These are phyloP conservation scores for Alternaria atra DNA, from an alignment of 2,329 filamentous ascomycete species.

Conservation along the genomic window DNA sequence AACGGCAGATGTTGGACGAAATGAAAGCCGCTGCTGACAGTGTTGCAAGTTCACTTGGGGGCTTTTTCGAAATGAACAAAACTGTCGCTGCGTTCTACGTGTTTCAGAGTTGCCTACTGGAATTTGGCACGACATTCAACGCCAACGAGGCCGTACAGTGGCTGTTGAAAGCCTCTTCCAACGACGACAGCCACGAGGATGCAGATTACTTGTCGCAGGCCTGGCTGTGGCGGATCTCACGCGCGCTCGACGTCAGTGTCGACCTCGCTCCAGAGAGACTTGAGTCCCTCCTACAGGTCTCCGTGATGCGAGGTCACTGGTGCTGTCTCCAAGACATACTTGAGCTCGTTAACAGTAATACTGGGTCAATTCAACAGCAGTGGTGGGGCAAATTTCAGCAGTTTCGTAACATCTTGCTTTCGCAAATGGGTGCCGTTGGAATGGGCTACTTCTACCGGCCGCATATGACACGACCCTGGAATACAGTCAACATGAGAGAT, in stretches of 20 bases:
- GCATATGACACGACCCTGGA: neutral
- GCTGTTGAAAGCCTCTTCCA: constrained; percentile 4
- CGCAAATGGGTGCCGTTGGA: neutral
- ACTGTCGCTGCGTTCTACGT: neutral
- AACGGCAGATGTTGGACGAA: no score
- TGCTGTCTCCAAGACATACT: no score
- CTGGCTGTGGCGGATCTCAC: constrained; percentile 16
- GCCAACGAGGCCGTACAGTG: neutral
- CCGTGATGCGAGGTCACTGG: no score
- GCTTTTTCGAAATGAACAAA: neutral
- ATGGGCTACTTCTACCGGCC: neutral
- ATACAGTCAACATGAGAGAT: neutral
- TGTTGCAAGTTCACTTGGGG: no score
- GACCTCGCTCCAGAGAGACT: neutral
- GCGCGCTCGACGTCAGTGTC: neutral
- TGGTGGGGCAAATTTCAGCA: neutral
- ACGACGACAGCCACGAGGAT: constrained; percentile 14
- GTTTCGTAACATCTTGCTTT: neutral
- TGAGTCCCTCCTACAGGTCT: no score
- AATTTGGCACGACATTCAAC: neutral
- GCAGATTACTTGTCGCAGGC: constrained; percentile 18
- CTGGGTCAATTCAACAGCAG: no score
- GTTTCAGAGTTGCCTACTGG: neutral
- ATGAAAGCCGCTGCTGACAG: no score
- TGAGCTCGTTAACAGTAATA: no score